phyloP scores from a whole-genome alignment of 1,284 basidiomycete species.

The Fistulinella staudtii region DNA sequence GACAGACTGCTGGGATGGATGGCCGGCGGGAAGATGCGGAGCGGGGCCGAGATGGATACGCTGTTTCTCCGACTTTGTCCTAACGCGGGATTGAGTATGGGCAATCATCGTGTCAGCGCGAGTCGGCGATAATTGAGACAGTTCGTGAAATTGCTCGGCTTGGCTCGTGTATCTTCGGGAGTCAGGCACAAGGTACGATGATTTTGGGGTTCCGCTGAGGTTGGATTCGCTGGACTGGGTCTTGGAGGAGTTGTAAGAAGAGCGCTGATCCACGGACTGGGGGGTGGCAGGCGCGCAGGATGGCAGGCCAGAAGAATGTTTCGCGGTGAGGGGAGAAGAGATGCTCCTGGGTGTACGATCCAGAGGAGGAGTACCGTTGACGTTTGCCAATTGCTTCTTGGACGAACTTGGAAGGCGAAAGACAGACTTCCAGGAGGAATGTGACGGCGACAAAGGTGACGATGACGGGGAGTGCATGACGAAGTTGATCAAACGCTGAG shows the following conservation, averaged over 20 bases:
- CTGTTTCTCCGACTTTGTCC: slow-evolving; percentile 60
- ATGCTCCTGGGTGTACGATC: slow-evolving; percentile 36
- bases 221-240: slow-evolving; percentile 66
- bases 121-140: slow-evolving; percentile 29
- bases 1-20: slow-evolving; percentile 38
- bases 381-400: slow-evolving; percentile 25
- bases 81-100: slow-evolving; percentile 38
- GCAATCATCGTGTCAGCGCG: slow-evolving; percentile 33
- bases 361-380: slow-evolving; percentile 15
- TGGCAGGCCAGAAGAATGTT: slow-evolving; percentile 29
- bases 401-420: slow-evolving; percentile 34
- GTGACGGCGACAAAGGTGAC: slow-evolving; percentile 23
- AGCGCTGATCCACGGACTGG: slow-evolving; percentile 48
- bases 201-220: slow-evolving; percentile 30
- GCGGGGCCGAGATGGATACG: slow-evolving; percentile 23
- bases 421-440: slow-evolving; percentile 33
- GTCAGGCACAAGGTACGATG: slow-evolving; percentile 34
- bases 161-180: slow-evolving; percentile 32
- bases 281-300: slow-evolving; percentile 47
- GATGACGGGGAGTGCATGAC: slow-evolving; percentile 24
- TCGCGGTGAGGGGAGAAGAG: slow-evolving; percentile 29
- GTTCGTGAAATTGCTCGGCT: slow-evolving; percentile 23
- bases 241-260: slow-evolving; percentile 69
- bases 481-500: neutral
- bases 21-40: slow-evolving; percentile 20